These are phyloP conservation scores for Zasmidium cellare DNA, from an alignment of 2,329 filamentous ascomycete genomes.

Conservation along the genomic window DNA sequence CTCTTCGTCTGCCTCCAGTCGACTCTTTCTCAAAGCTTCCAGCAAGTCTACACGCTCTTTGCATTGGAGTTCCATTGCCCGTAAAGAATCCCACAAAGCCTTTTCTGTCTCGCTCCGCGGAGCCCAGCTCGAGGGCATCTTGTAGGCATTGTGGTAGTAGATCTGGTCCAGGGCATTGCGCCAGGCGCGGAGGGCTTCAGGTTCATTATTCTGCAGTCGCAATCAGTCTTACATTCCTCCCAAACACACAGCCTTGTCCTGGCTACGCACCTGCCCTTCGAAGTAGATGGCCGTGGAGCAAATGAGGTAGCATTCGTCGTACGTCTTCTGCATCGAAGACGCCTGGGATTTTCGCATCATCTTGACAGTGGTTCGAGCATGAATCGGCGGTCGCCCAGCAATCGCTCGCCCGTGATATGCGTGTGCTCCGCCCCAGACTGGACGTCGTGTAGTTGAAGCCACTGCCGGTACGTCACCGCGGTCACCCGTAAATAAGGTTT, in stretches of 20 bases:
- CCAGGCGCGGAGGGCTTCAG: constrained; percentile 89
- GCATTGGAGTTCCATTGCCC: constrained; percentile 83
- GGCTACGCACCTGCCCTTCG: constrained; percentile 72
- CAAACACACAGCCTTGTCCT: constrained; percentile 6
- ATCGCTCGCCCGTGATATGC: neutral
- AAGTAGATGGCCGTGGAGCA: constrained; percentile 97
- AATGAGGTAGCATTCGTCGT: constrained; percentile 92
- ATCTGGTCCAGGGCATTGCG: constrained; percentile 84
- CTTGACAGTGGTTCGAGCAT: constrained; percentile 10
- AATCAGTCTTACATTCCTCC: neutral
- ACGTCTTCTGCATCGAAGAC: constrained; percentile 89
- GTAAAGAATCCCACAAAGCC: constrained; percentile 76
- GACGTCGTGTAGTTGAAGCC: neutral
- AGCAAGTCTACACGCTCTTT: constrained; percentile 89
- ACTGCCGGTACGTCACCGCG: neutral
- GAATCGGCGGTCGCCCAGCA: neutral
- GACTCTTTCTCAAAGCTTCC: constrained; percentile 71
- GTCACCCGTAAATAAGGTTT: neutral
- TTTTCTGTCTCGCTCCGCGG: constrained; percentile 81
- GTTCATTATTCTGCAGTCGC: constrained; percentile 81
- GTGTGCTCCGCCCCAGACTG: neutral
- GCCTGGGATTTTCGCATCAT: constrained; percentile 55
- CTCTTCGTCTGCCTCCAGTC: constrained; percentile 53
- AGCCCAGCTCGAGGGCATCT: constrained; percentile 66
- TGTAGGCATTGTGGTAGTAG: constrained; percentile 78